A percentile compares a stretch with the other conserved stretches of the same genome.
phyloP scores from a whole-genome alignment of 306 rosid species.

The Cucumis hystrix region DNA sequence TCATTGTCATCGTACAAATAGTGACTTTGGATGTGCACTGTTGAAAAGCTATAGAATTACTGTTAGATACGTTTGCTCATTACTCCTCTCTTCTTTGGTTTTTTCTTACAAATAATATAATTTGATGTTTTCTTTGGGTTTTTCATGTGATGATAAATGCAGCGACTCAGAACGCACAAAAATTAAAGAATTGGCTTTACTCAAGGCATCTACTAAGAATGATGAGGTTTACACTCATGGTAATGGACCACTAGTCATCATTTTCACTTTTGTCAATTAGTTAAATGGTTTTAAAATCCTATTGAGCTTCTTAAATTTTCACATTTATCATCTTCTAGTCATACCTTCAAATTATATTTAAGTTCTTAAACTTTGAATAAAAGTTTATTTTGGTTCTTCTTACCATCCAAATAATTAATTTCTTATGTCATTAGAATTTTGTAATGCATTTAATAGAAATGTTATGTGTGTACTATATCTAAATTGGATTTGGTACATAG shows the following conservation, averaged over 20 bases:
- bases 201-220: constrained; percentile 31
- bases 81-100: background rate
- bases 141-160: constrained; percentile 12
- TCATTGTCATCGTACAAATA: constrained; percentile 14
- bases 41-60: constrained; percentile 29
- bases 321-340: background rate
- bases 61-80: background rate
- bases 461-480: background rate
- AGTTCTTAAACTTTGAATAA: background rate
- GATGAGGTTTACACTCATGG: constrained; percentile 19
- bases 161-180: constrained; percentile 51
- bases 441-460: background rate
- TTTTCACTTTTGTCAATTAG: constrained; percentile 12
- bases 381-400: background rate
- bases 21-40: constrained; percentile 42
- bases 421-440: background rate
- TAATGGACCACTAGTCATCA: constrained; percentile 9
- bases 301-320: background rate
- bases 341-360: background rate
- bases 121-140: background rate
- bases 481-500: background rate
- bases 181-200: constrained; percentile 53
- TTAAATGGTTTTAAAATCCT: background rate
- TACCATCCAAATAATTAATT: background rate
- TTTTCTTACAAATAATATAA: background rate